These are phyloP conservation scores for Carex parvula DNA, from an alignment of 176 grass and related monocot species.

Conservation along the genomic window DNA sequence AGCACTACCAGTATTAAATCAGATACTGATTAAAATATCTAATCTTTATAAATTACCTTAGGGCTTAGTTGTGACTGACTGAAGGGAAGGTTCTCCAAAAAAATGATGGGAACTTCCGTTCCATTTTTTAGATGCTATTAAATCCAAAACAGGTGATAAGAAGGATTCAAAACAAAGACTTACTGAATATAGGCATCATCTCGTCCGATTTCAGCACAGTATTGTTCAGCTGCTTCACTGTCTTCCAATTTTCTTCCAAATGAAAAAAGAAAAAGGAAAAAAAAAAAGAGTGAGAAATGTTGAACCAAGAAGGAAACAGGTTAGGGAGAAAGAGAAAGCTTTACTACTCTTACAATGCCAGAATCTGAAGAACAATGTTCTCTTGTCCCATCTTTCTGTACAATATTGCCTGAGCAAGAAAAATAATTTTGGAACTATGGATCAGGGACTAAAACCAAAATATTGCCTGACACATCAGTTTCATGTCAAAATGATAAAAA, in stretches of 20 bases:
- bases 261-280: conserved; percentile 21
- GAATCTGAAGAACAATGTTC: conserved; percentile 95
- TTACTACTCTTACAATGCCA: conserved; percentile 76
- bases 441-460: neutral
- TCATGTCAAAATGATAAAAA: neutral
- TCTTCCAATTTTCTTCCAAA: conserved; percentile 87
- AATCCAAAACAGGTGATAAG: neutral
- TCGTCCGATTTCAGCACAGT: conserved; percentile 93
- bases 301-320: conserved; percentile 6
- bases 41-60: neutral
- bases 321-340: neutral
- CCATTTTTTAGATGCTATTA: neutral
- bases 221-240: conserved; percentile 94
- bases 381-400: conserved; percentile 99
- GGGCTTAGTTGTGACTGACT: neutral
- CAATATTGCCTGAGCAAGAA: conserved; percentile 73
- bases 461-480: neutral
- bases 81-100: neutral
- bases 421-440: neutral
- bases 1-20: neutral
- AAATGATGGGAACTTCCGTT: neutral
- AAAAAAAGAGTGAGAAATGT: conserved; percentile 2
- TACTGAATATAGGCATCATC: conserved; percentile 99
- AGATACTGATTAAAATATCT: neutral
- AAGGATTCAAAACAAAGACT: conserved; percentile 32